Percentiles rank a stretch among this genome's conserved stretches.
These are phyloP conservation scores for Naganishia albida DNA, from an alignment of 1,284 basidiomycete species.

Conservation along the genomic window DNA sequence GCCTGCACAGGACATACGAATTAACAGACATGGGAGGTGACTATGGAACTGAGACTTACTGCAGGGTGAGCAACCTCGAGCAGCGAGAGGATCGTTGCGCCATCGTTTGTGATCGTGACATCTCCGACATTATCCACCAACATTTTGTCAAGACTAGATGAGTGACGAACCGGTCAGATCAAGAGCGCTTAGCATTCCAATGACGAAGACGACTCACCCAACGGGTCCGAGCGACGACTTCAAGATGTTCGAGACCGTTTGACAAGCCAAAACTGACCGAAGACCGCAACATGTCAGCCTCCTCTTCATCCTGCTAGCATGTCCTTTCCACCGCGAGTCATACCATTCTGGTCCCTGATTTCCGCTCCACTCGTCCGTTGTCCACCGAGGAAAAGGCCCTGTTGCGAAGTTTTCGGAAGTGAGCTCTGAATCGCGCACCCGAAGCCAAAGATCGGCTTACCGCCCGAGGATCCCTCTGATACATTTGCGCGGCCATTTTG, in stretches of 20 bases:
- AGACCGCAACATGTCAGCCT: slow-evolving; percentile 29
- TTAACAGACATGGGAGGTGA: not conserved
- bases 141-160: slow-evolving; percentile 83
- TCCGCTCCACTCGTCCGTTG: slow-evolving; percentile 92
- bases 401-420: not conserved
- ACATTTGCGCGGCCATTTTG: slow-evolving; percentile 53
- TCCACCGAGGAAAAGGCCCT: slow-evolving; percentile 87
- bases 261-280: slow-evolving; percentile 81
- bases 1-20: slow-evolving; percentile 48
- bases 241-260: slow-evolving; percentile 95
- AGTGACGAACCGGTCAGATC: slow-evolving; percentile 25
- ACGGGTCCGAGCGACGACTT: slow-evolving; percentile 96
- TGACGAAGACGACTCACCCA: slow-evolving; percentile 53
- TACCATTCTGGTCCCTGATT: slow-evolving; percentile 95
- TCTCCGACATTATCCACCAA: slow-evolving; percentile 99
- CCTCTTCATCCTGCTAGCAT: not conserved
- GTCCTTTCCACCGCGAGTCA: not conserved
- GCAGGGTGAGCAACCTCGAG: slow-evolving; percentile 92
- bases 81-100: slow-evolving; percentile 93
- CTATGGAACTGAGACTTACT: slow-evolving; percentile 52
- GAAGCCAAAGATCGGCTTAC: slow-evolving; percentile 38
- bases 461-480: slow-evolving; percentile 54
- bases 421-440: not conserved
- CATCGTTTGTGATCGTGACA: slow-evolving; percentile 99
- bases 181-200: not conserved